Evolutionary conservation across 805 yeast genomes (phyloP).

Genomic region (Teunomyces gatunensis): DNA sequence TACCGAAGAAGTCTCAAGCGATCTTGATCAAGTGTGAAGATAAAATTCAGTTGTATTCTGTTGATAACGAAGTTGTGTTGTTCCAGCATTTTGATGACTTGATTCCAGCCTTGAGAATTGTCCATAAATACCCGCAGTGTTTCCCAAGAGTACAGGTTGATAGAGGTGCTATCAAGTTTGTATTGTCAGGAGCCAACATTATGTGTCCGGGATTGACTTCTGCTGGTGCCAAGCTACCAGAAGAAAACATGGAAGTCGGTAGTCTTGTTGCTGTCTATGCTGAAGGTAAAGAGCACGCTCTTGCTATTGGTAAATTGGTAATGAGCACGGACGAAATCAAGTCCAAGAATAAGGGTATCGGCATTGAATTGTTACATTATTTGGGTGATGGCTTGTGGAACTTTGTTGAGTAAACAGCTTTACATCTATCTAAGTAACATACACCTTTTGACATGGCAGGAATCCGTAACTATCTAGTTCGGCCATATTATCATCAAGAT

Average conservation of each 20-base stretch:
- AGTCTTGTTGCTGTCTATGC: conserved; percentile 82
- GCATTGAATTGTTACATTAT: conserved; percentile 79
- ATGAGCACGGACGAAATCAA: conserved; percentile 92
- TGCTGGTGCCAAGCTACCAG: conserved; percentile 80
- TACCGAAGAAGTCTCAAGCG: conserved; percentile 87
- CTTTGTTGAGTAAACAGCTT: conserved; percentile 42
- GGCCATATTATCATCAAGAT: conserved; percentile 29
- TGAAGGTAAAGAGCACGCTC: conserved; percentile 87
- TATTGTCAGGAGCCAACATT: conserved; percentile 91
- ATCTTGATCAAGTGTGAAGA: conserved; percentile 85
- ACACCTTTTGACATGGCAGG: conserved; percentile 19
- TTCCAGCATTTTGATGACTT: conserved; percentile 80
- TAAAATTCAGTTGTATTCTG: conserved; percentile 71
- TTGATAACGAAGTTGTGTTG: conserved; percentile 71
- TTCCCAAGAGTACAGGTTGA: conserved; percentile 90
- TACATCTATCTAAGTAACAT: conserved; percentile 9
- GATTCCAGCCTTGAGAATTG: conserved; percentile 70
- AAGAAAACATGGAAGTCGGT: conserved; percentile 61
- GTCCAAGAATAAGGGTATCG: conserved; percentile 79
- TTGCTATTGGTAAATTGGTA: conserved; percentile 83
- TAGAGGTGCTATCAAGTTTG: conserved; percentile 94
- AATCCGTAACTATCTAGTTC: conserved; percentile 24
- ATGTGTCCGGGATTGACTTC: conserved; percentile 96
- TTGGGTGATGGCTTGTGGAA: conserved; percentile 90
- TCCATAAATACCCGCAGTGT: conserved; percentile 77